Percentiles rank a stretch among this genome's conserved stretches.
phyloP scores from a whole-genome alignment of 2,329 filamentous ascomycete species.

The Aspergillus viridinutans region DNA sequence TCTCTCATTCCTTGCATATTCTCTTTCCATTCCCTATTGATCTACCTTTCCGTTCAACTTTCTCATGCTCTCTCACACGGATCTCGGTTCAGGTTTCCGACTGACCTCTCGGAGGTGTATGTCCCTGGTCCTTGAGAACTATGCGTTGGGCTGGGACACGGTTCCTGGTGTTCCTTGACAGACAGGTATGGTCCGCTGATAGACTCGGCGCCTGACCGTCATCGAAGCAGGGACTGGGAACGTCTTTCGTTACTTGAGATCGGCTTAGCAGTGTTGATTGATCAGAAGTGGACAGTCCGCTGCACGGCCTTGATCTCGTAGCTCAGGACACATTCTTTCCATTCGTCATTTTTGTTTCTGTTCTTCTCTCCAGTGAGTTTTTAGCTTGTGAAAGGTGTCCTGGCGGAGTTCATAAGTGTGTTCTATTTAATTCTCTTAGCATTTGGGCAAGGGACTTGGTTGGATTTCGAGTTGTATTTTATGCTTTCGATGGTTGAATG shows the following conservation, averaged over 20 bases:
- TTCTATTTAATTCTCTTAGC: background rate
- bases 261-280: conserved; percentile 1
- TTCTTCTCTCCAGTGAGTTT: background rate
- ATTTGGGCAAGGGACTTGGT: background rate
- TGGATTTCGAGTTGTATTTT: background rate
- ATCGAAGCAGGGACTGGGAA: background rate
- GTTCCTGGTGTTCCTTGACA: background rate
- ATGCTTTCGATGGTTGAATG: background rate
- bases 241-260: conserved; percentile 5
- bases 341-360: background rate
- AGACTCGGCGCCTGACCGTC: background rate
- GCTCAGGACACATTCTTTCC: background rate
- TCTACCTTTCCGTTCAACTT: background rate
- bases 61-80: background rate
- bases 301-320: conserved; percentile 1
- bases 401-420: background rate
- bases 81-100: conserved; percentile 11
- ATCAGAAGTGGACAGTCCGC: background rate
- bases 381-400: background rate
- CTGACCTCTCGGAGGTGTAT: conserved; percentile 15
- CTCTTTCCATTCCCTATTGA: background rate
- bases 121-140: conserved; percentile 9
- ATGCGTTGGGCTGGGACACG: background rate
- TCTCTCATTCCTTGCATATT: background rate
- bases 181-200: background rate